Evolutionary conservation across 2,329 filamentous ascomycete genomes (phyloP).

Genomic region (Chalaropsis ovoidea): DNA sequence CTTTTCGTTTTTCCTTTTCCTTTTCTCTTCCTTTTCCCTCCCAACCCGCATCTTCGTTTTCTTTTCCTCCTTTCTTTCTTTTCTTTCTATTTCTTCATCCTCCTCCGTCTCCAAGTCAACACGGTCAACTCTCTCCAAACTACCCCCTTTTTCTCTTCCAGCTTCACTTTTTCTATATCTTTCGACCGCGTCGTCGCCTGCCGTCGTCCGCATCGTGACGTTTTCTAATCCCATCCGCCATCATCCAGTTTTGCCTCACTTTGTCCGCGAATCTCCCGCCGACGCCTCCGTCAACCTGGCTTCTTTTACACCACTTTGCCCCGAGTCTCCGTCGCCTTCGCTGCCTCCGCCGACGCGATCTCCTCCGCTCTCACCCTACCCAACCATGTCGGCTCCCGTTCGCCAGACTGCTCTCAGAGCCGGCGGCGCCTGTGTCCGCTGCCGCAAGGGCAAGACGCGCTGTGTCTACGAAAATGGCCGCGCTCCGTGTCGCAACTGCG

Average conservation of each 20-base stretch:
- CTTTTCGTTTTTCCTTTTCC: conserved; percentile 14
- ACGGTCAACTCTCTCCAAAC: background rate
- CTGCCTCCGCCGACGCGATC: background rate
- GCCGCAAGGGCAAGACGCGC: conserved; percentile 55
- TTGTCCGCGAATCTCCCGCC: background rate
- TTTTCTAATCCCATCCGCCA: background rate
- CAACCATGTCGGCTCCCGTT: conserved; percentile 39
- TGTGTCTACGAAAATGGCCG: conserved; percentile 54
- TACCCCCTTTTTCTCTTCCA: background rate
- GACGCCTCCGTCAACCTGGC: background rate
- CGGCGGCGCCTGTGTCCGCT: conserved; percentile 52
- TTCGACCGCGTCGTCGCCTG: conserved; percentile 1
- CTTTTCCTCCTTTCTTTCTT: conserved; percentile 3
- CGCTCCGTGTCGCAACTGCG: conserved; percentile 54
- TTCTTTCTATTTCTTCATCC: background rate
- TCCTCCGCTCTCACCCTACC: background rate
- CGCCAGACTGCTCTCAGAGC: conserved; percentile 51
- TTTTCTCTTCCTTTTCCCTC: conserved; percentile 10
- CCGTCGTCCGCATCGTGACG: background rate
- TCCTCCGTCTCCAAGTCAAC: background rate
- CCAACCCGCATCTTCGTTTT: background rate
- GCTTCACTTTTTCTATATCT: conserved; percentile 7
- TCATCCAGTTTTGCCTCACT: background rate
- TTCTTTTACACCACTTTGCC: background rate
- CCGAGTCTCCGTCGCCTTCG: background rate